Evolutionary conservation across 352 stramenopile genomes (phyloP).

Genomic region (Phytophthora tentaculata): DNA sequence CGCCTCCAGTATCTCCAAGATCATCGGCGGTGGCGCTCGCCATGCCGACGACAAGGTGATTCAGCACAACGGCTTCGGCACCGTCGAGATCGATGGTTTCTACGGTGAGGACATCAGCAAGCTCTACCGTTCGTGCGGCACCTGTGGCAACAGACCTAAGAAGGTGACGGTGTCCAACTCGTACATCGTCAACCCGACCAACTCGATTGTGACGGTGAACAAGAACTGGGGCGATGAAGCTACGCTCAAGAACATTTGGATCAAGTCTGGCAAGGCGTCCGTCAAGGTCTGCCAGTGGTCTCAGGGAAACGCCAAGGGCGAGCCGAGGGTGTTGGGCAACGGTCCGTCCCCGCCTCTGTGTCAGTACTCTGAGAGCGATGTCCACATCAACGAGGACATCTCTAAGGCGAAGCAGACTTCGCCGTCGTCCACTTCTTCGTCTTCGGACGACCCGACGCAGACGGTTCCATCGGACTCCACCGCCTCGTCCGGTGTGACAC

Average conservation of each 20-base stretch:
- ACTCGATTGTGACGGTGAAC: slow-evolving; percentile 46
- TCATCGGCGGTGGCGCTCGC: neutral
- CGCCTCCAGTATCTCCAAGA: neutral
- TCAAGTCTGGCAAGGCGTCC: slow-evolving; percentile 16
- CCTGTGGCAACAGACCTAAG: neutral
- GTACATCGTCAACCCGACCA: slow-evolving; percentile 39
- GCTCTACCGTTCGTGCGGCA: neutral
- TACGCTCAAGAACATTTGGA: slow-evolving; percentile 47
- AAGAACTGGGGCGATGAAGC: slow-evolving; percentile 47
- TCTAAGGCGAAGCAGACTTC: slow-evolving; percentile 13
- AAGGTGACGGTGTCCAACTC: slow-evolving; percentile 26
- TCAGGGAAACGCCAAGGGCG: slow-evolving; percentile 21
- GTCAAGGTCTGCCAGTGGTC: slow-evolving; percentile 44
- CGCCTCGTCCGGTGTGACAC: neutral
- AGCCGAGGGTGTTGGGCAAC: slow-evolving; percentile 35
- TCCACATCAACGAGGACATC: slow-evolving; percentile 31
- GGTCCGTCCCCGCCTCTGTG: slow-evolving; percentile 30
- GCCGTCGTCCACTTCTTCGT: slow-evolving; percentile 10
- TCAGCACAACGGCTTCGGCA: neutral
- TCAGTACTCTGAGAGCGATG: slow-evolving; percentile 33
- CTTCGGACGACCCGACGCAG: slow-evolving; percentile 10
- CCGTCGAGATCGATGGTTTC: neutral
- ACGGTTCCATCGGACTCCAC: slow-evolving; percentile 9
- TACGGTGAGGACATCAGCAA: neutral
- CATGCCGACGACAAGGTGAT: neutral